Base-by-base conservation (phyloP, 1,139 yeast genomes). In the Geotrichum carabidarum region DNA sequence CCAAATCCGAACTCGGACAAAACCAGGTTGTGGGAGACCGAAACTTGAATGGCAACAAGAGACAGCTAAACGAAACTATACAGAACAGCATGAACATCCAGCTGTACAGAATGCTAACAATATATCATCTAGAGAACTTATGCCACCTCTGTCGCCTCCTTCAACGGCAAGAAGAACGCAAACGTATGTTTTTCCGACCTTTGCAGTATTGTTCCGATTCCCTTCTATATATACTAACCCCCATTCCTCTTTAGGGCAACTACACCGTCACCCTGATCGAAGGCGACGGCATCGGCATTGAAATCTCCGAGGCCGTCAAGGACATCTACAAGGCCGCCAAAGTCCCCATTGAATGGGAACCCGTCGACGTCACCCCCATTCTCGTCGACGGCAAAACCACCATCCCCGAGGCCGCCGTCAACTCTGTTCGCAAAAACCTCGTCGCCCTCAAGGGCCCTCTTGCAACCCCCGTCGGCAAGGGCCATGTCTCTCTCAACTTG, bases 241-340 rank as follows among this genome's bases (percentile, higher is more conserved):
- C 15, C 11, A 12, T n/a, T n/a, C 38, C 38, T 30, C 30, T 30
- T 8, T 31, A 55, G 52, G 74, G 74, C 50, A 63, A 87, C 69
- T 93, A 84, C 77, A 83, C 90, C 57, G 99, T 93, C 61, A 91
- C 99, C 55, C 79, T 93, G 77, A 93, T 93, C 68, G 97, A 91
- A 76, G 99, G 99, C 74, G 99, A 93, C 71, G 99, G 99, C 81
- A 86, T 91, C 63, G 99, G 99, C 74, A 85, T 84, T 71, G 97
- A 93, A 78, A 88, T 90, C 72, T 86, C 98, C 58, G 94, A 87
- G 72, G 86, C 97, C 37, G 99, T 93, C 61, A 84, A 86, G 74
- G 81, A 89, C 65, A 87, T 93, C 68, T 93, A 91, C 79, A 80
- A 84, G 71, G 82, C 88, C 62, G 85, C 82, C 74, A 84, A 81